These are phyloP conservation scores for Helotiales sp. DNA, from an alignment of 2,329 filamentous ascomycete genomes.

Conservation along the genomic window DNA sequence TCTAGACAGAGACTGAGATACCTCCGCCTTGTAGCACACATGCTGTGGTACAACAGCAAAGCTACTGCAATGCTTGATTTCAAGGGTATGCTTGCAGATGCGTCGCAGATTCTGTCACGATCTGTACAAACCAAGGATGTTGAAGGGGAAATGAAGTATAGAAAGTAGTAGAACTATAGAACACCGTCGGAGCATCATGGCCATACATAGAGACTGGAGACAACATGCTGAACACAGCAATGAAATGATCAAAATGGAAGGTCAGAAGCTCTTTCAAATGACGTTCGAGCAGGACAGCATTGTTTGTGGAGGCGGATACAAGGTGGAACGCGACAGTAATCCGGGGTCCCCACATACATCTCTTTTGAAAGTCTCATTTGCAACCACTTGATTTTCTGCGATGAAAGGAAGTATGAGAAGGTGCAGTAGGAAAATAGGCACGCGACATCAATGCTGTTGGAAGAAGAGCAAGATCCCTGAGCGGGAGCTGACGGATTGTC, in stretches of 20 bases:
- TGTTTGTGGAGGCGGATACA: not conserved
- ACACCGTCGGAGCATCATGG: not conserved
- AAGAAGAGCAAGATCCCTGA: not conserved
- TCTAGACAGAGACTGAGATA: not conserved
- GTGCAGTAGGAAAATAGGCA: not conserved
- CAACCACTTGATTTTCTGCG: not conserved
- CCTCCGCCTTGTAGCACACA: not conserved
- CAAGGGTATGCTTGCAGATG: not conserved
- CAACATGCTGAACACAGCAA: not conserved
- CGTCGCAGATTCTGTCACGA: not conserved
- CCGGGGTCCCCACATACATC: not conserved
- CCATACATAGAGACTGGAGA: not conserved
- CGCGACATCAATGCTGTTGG: not conserved
- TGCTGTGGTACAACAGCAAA: not conserved
- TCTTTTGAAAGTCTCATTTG: not conserved
- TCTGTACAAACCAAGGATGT: not conserved
- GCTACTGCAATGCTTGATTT: not conserved
- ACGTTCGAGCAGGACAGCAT: not conserved
- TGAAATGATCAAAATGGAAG: not conserved
- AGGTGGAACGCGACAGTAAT: not conserved
- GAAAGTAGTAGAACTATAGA: not conserved
- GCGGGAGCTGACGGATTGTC: too few species aligned
- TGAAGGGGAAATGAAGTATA: not conserved
- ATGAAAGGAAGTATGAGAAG: not conserved
- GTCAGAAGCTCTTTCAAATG: not conserved